phyloP scores from a whole-genome alignment of 768 basidiomycete species.

The Dendrothele bispora region DNA sequence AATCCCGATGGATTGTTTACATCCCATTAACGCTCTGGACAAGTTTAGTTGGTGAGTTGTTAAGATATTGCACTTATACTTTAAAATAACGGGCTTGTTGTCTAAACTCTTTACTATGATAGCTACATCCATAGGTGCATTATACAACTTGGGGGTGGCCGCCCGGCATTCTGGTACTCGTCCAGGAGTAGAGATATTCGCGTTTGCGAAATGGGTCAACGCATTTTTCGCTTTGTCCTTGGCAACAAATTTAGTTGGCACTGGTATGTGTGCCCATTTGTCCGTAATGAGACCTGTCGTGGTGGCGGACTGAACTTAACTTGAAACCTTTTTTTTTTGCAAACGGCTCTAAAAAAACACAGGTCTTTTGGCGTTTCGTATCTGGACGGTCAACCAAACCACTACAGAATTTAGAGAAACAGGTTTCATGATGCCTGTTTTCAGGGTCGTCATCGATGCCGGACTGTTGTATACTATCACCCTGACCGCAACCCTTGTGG shows the following conservation, averaged over 20 bases:
- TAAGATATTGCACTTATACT: too few relatives aligned
- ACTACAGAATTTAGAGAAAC: too few relatives aligned
- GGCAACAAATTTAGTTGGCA: slow-evolving; percentile 24
- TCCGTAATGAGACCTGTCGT: too few relatives aligned
- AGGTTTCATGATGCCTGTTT: slow-evolving; percentile 12
- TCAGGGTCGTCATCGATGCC: slow-evolving; percentile 33
- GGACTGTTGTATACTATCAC: slow-evolving; percentile 35
- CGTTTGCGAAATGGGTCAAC: neutral
- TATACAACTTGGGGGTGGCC: neutral
- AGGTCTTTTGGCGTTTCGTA: neutral
- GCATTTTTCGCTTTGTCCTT: slow-evolving; percentile 20
- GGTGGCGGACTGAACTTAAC: too few relatives aligned
- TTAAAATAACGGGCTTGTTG: too few relatives aligned
- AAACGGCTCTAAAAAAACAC: slow-evolving; percentile 13
- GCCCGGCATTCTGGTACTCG: neutral
- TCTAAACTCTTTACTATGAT: neutral
- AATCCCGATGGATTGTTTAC: neutral
- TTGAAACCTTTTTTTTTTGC: neutral
- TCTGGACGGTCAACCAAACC: neutral
- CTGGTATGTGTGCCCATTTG: slow-evolving; percentile 22
- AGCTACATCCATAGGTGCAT: neutral
- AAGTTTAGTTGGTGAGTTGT: neutral
- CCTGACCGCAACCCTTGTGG: slow-evolving; percentile 28
- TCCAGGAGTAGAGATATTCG: neutral
- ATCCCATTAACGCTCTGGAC: neutral